These are phyloP conservation scores for Mediolabrus comicus DNA, from an alignment of 108 stramenopile species.

Conservation along the genomic window DNA sequence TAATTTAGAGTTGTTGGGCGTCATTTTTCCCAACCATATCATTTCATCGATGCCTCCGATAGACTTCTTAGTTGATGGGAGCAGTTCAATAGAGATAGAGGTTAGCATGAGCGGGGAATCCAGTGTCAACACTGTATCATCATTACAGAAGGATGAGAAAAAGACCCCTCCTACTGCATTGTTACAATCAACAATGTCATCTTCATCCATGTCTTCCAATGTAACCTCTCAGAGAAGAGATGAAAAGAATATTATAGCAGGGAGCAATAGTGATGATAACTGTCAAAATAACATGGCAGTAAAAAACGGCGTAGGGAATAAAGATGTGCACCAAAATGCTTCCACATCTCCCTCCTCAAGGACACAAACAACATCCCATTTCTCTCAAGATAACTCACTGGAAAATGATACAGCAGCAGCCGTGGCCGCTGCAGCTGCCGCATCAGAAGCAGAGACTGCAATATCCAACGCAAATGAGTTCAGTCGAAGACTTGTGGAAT, in stretches of 20 bases:
- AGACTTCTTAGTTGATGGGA: not conserved
- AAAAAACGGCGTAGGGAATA: not conserved
- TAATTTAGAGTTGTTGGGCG: too few species aligned
- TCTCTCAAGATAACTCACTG: not conserved
- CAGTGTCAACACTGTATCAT: not conserved
- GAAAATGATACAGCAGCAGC: not conserved
- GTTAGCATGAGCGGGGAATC: not conserved
- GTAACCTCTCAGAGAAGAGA: not conserved
- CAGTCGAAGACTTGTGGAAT: constrained; percentile 79
- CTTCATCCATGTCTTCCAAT: not conserved
- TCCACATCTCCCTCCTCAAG: not conserved
- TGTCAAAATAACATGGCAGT: not conserved
- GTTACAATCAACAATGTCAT: not conserved
- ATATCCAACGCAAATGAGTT: constrained; percentile 7
- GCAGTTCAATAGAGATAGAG: not conserved
- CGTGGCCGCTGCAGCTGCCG: not conserved
- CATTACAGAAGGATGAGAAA: not conserved
- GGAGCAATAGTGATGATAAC: too few species aligned
- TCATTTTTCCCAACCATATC: too few species aligned
- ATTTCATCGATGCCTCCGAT: not conserved
- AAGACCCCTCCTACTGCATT: not conserved
- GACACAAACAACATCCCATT: not conserved
- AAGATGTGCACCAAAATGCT: not conserved
- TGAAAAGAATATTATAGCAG: not conserved
- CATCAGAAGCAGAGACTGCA: not conserved